Evolutionary conservation across 1,284 basidiomycete genomes (phyloP), one percentile per base, ranked within the genome.

Genomic region (Flammula alnicola): DNA sequence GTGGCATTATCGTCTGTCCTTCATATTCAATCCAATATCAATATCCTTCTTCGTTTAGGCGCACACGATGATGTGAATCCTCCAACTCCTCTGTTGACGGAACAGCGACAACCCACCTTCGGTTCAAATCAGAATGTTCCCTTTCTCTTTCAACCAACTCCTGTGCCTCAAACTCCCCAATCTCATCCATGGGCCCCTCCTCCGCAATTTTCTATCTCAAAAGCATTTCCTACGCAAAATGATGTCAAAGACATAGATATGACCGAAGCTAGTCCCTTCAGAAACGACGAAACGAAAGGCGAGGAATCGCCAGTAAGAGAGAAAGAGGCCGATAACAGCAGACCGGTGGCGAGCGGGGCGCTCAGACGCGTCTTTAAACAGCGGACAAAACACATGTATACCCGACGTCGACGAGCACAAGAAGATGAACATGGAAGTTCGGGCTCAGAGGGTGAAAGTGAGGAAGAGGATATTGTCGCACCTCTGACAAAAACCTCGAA

Each of bases 171-270:
- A 38, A 73, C 76, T 25, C 68, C 77, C 4, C 66, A 72, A 10
- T 58, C 71, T 16, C 77, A 79, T 40, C 74, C 81, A 44, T 90
- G 88, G 88, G 71, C 64, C 30, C 86, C 87, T 31, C 84, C 85
- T 10, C 63, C 77, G 0, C 71, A 70, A 46, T 83, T 81, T 59
- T 79, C 82, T 5, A 75, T 83, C 1, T 63, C 73, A 38, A 86
- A 84, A 58, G 77, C 78, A 4, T 86, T 86, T 51, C 81, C 82
- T 27, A 64, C 72, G 7, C 72, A 71, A 44, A 57, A 63, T n/a
- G 86, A 88, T 54, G 53, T 80, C 20, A 72, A 74, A 19, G 88
- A 91, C 63, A 73, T 91, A 12, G 83, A 86, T 61, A 91, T 91
- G 88, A 69, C 75, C 5, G 88, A 90, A 46, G 67, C 71, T 10